phyloP scores from a whole-genome alignment of 192 early-diverging fungal species.

The Funneliformis geosporum region DNA sequence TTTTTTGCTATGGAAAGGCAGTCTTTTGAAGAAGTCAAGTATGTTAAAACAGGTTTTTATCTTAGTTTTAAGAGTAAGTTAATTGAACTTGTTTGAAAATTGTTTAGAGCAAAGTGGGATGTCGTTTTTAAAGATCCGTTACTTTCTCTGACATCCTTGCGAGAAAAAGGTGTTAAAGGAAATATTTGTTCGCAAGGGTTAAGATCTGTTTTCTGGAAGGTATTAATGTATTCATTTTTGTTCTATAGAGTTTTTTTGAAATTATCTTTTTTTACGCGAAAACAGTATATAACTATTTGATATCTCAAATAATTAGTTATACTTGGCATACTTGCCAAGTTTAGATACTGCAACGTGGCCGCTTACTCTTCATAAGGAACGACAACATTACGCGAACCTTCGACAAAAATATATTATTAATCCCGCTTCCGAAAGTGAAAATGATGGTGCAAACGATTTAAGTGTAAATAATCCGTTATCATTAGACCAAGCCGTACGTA shows the following conservation, averaged over 20 bases:
- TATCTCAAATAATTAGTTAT: constrained; percentile 43
- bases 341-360: constrained; percentile 61
- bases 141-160: constrained; percentile 45
- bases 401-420: constrained; percentile 67
- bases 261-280: background rate
- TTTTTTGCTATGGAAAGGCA: background rate
- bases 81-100: background rate
- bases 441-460: constrained; percentile 58
- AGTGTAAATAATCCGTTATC: constrained; percentile 85
- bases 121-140: constrained; percentile 54
- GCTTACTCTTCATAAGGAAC: constrained; percentile 59
- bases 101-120: constrained; percentile 48
- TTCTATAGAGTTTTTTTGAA: background rate
- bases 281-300: background rate
- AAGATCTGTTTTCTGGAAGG: constrained; percentile 64
- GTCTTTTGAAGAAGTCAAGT: constrained; percentile 31
- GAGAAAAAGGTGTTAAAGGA: constrained; percentile 47
- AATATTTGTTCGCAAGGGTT: constrained; percentile 53
- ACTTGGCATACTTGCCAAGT: constrained; percentile 52
- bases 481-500: constrained; percentile 62
- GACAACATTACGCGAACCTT: constrained; percentile 67
- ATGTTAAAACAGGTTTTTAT: background rate
- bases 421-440: constrained; percentile 51
- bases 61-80: background rate
- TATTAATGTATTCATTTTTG: constrained; percentile 13